A percentile compares a stretch with the other conserved stretches of the same genome.
Evolutionary conservation across 2,329 filamentous ascomycete genomes (phyloP).

Genomic region (Fusarium anguioides): DNA sequence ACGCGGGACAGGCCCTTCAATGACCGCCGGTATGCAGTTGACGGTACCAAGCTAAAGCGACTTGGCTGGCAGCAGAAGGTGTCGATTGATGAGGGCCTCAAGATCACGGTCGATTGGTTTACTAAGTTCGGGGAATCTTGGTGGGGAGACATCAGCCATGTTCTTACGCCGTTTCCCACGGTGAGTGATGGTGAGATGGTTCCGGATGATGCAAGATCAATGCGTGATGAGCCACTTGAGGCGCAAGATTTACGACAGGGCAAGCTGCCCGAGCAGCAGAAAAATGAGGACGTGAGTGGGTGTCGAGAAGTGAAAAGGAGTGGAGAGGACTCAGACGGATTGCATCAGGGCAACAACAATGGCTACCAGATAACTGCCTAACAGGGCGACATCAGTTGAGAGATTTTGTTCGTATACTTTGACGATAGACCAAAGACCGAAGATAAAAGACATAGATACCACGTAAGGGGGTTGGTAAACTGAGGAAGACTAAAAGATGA

Average conservation of each 20-base stretch:
- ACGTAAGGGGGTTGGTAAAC: constrained; percentile 21
- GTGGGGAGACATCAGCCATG: constrained; percentile 78
- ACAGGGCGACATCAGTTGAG: not conserved
- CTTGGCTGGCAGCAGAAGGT: constrained; percentile 78
- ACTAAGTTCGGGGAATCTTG: constrained; percentile 71
- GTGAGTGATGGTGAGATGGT: constrained; percentile 67
- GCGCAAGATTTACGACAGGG: constrained; percentile 38
- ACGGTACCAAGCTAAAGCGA: constrained; percentile 73
- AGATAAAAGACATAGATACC: constrained; percentile 32
- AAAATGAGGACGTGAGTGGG: constrained; percentile 16
- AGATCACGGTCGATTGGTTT: constrained; percentile 77
- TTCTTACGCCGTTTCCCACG: constrained; percentile 74
- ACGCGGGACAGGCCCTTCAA: constrained; percentile 84
- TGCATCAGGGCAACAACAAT: constrained; percentile 4
- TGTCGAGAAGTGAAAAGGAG: constrained; percentile 22
- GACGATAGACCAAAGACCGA: constrained; percentile 3
- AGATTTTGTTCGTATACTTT: not conserved
- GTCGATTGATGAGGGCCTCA: constrained; percentile 71
- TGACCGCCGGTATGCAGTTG: constrained; percentile 77
- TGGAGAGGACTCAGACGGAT: constrained; percentile 12
- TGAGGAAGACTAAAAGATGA: constrained; percentile 12
- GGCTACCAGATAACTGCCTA: constrained; percentile 23
- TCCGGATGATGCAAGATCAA: constrained; percentile 57
- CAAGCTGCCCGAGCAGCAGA: constrained; percentile 23
- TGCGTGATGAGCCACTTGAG: constrained; percentile 50